Evolutionary conservation across 1,284 basidiomycete genomes (phyloP).

Genomic region (Microbotryum silenes-acaulis): DNA sequence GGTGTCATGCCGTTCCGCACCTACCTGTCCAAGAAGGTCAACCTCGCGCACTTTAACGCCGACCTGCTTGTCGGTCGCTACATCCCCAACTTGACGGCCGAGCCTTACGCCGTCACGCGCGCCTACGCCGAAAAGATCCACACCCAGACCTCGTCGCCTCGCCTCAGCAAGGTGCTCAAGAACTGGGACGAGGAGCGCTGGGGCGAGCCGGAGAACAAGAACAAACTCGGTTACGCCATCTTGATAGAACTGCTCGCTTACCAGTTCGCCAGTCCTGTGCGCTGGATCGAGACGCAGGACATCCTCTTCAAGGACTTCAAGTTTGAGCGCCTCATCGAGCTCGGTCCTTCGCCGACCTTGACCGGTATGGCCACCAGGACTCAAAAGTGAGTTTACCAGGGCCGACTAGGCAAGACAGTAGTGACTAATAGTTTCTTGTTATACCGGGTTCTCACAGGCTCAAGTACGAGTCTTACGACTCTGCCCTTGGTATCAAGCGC

Average conservation of each 20-base stretch:
- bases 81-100: conserved; percentile 93
- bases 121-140: conserved; percentile 91
- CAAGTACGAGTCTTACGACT: conserved; percentile 87
- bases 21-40: conserved; percentile 96
- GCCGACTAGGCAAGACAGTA: too few relatives aligned
- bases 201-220: conserved; percentile 70
- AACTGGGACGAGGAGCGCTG: conserved; percentile 90
- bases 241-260: conserved; percentile 94
- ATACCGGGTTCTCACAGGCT: conserved; percentile 57
- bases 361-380: conserved; percentile 94
- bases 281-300: conserved; percentile 99
- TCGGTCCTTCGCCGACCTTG: conserved; percentile 92
- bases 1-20: conserved; percentile 95
- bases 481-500: conserved; percentile 70
- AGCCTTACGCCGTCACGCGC: conserved; percentile 82
- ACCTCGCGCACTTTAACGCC: conserved; percentile 77
- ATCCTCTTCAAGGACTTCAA: conserved; percentile 79
- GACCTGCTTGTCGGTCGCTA: conserved; percentile 89
- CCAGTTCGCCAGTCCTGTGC: conserved; percentile 80
- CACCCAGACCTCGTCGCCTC: conserved; percentile 65
- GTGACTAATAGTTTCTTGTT: too few relatives aligned
- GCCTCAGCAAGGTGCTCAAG: conserved; percentile 83
- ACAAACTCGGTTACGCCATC: conserved; percentile 88
- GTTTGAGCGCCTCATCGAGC: conserved; percentile 90
- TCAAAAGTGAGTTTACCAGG: conserved; percentile 21